Conservation (phyloP, 371 early-diverging fungal genomes). For the Parasitella parasitica region DNA sequence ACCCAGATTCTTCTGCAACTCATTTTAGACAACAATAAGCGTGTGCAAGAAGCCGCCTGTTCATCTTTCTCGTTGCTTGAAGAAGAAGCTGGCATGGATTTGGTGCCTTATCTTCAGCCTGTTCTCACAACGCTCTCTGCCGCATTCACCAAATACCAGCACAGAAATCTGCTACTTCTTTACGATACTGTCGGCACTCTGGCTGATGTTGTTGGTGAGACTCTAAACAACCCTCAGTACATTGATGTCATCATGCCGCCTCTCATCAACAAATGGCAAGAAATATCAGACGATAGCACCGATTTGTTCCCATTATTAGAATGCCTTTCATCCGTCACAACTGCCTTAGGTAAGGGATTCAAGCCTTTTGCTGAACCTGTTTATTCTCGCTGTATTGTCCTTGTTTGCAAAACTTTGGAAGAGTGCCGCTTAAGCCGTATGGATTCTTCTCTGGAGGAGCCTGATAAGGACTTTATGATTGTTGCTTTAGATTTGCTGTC, state of each 20-base stretch:
- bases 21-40: conserved; percentile 89
- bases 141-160: conserved; percentile 86
- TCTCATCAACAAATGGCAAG: conserved; percentile 79
- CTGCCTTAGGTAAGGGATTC: conserved; percentile 84
- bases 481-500: conserved; percentile 92
- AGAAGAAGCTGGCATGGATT: conserved; percentile 75
- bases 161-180: conserved; percentile 86
- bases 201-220: conserved; percentile 84
- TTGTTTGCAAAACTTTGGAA: conserved; percentile 75
- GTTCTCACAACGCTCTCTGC: conserved; percentile 75
- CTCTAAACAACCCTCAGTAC: conserved; percentile 72
- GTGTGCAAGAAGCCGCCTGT: conserved; percentile 94
- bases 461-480: conserved; percentile 92
- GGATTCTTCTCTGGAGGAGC: conserved; percentile 68
- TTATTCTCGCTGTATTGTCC: conserved; percentile 82
- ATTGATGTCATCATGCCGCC: conserved; percentile 83
- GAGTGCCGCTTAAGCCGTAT: conserved; percentile 60
- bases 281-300: conserved; percentile 73
- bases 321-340: conserved; percentile 88
- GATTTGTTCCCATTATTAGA: conserved; percentile 91
- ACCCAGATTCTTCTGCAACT: conserved; percentile 73
- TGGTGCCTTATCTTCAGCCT: conserved; percentile 81
- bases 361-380: conserved; percentile 81
- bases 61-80: conserved; percentile 90
- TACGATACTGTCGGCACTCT: conserved; percentile 95